Evolutionary conservation across 2,329 filamentous ascomycete genomes (phyloP).

Genomic region (Trichoderma hamatum): DNA sequence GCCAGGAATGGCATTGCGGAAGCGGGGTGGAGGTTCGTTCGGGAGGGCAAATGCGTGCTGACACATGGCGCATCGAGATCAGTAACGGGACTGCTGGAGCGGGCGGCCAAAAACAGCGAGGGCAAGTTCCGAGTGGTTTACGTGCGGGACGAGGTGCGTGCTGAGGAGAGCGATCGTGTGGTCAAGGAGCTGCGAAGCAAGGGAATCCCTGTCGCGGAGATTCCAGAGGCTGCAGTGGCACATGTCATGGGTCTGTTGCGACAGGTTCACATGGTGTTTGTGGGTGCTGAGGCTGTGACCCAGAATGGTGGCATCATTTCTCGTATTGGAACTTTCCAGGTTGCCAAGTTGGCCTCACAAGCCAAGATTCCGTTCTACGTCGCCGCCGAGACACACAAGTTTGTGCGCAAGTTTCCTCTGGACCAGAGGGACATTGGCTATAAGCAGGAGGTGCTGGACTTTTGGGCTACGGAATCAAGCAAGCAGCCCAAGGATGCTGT

Average conservation of each 20-base stretch:
- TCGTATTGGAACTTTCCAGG: constrained; percentile 81
- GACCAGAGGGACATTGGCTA: constrained; percentile 80
- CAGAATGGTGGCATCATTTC: constrained; percentile 94
- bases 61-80: constrained; percentile 88
- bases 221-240: constrained; percentile 66
- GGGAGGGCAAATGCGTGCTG: constrained; percentile 78
- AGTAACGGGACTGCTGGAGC: constrained; percentile 74
- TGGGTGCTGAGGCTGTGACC: constrained; percentile 82
- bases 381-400: constrained; percentile 95
- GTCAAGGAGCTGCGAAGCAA: constrained; percentile 70
- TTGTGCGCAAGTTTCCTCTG: constrained; percentile 82
- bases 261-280: constrained; percentile 68
- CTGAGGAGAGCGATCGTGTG: constrained; percentile 68
- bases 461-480: constrained; percentile 57
- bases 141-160: constrained; percentile 60
- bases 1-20: constrained; percentile 81
- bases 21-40: constrained; percentile 76
- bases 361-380: constrained; percentile 81
- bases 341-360: constrained; percentile 75
- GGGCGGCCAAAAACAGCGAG: constrained; percentile 62
- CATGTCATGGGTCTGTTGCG: constrained; percentile 65
- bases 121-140: constrained; percentile 85
- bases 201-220: constrained; percentile 76
- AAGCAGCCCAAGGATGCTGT: constrained; percentile 60
- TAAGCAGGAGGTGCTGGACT: constrained; percentile 76